Evolutionary conservation across 441 rosid species (phyloP).

Genomic region (Manihot esculenta): DNA sequence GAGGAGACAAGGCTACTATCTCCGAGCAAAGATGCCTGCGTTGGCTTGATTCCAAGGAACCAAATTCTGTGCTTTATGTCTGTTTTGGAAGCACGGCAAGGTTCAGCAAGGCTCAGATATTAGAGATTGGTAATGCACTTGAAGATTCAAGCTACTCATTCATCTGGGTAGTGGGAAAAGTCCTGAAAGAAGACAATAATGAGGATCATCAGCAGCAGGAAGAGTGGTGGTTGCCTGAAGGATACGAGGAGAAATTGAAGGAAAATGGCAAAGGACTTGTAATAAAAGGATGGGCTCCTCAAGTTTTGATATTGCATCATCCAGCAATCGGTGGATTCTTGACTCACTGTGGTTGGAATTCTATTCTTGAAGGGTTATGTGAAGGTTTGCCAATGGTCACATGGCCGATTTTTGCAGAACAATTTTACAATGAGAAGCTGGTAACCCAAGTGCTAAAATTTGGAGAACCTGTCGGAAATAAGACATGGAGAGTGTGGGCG

Average conservation of each 20-base stretch:
- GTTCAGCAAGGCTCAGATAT: constrained; percentile 15
- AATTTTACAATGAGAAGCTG: constrained; percentile 34
- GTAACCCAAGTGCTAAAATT: constrained; percentile 25
- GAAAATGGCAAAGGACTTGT: constrained; percentile 14
- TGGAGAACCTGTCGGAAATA: constrained; percentile 31
- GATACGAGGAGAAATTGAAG: constrained; percentile 18
- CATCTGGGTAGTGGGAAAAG: constrained; percentile 25
- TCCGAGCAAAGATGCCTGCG: constrained; percentile 20
- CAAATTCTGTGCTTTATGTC: constrained; percentile 31
- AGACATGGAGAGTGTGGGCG: constrained; percentile 32
- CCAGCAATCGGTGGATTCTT: constrained; percentile 27
- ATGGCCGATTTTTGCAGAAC: constrained; percentile 32
- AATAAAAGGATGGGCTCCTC: constrained; percentile 32
- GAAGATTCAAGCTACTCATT: constrained; percentile 22
- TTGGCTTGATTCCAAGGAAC: constrained; percentile 36
- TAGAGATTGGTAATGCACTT: constrained; percentile 25
- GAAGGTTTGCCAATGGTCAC: constrained; percentile 26
- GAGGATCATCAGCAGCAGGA: not conserved
- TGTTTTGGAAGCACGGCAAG: constrained; percentile 32
- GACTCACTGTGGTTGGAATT: constrained; percentile 38
- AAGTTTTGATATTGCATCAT: constrained; percentile 27
- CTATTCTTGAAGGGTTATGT: constrained; percentile 27
- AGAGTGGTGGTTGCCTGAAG: constrained; percentile 27
- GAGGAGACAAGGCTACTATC: constrained; percentile 20
- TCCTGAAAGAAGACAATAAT: not conserved